phyloP scores from a whole-genome alignment of 202 grass and related monocot genomes.

The Cymbopogon flexuosus region DNA sequence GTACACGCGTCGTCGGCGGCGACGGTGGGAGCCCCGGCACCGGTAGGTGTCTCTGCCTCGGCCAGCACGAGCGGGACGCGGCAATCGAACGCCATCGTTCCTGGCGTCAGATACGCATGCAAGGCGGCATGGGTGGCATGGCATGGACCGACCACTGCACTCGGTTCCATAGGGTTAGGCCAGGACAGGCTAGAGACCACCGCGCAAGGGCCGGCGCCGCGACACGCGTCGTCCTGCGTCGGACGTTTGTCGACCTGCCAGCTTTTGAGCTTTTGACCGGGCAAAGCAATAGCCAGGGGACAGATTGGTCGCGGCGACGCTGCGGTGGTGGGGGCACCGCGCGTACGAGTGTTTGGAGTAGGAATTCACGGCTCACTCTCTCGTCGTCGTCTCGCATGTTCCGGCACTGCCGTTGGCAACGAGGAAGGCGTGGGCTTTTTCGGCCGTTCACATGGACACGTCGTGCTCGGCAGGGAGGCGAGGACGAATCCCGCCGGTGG shows the following conservation, averaged over 20 bases:
- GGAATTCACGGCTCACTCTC: background rate
- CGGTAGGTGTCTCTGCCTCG: background rate
- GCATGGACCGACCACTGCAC: background rate
- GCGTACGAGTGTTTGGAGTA: background rate
- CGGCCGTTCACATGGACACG: background rate
- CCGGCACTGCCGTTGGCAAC: background rate
- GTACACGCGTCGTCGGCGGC: background rate
- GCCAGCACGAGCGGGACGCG: background rate
- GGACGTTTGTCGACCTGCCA: conserved; percentile 2
- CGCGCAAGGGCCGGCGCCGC: background rate
- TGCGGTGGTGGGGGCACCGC: background rate
- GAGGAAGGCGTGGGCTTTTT: background rate
- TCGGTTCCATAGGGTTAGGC: background rate
- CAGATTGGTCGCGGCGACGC: background rate
- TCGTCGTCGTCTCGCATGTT: background rate
- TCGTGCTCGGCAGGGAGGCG: background rate
- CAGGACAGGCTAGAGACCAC: background rate
- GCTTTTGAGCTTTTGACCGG: conserved; percentile 33
- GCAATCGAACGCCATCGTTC: conserved; percentile 31
- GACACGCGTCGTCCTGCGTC: conserved; percentile 16
- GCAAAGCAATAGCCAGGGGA: background rate
- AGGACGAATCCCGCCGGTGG: background rate
- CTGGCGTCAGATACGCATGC: background rate
- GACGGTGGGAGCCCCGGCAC: background rate
- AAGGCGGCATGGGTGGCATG: background rate